Percentiles rank a stretch among this genome's conserved stretches.
phyloP scores from a whole-genome alignment of 345 rosid species.

The thale cress (Arabidopsis thaliana) region DNA sequence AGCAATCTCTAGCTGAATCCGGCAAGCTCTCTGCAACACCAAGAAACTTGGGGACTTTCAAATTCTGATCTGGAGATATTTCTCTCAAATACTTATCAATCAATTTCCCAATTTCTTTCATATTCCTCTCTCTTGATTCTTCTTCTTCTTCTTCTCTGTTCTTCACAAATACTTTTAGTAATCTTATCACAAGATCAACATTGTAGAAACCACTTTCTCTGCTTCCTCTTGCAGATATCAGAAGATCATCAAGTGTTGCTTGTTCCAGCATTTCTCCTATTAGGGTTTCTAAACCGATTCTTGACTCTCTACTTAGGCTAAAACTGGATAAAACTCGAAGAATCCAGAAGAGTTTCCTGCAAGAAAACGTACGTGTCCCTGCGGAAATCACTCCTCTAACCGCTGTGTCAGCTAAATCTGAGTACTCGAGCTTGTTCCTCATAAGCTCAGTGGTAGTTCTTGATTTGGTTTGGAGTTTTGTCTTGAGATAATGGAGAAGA shows the following conservation, averaged over 20 bases:
- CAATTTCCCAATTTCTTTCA: conserved; percentile 62
- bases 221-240: conserved; percentile 53
- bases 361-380: conserved; percentile 57
- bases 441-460: conserved; percentile 10
- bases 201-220: conserved; percentile 50
- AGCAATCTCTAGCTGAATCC: conserved; percentile 70
- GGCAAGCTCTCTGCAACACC: conserved; percentile 76
- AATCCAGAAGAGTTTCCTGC: conserved; percentile 68
- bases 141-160: conserved; percentile 37
- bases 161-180: conserved; percentile 55
- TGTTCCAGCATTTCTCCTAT: conserved; percentile 70
- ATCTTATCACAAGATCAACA: conserved; percentile 66
- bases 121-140: conserved; percentile 10
- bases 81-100: conserved; percentile 70
- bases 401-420: conserved; percentile 59
- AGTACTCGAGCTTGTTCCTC: conserved; percentile 44
- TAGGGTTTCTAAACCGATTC: conserved; percentile 60
- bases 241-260: conserved; percentile 79
- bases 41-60: conserved; percentile 65
- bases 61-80: conserved; percentile 77
- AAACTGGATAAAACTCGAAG: conserved; percentile 57
- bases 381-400: conserved; percentile 53
- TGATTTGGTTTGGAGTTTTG: conserved; percentile 43
- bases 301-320: conserved; percentile 57
- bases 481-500: conserved; percentile 70